Conservation (phyloP, 75 land plant species). For the Isoetes taiwanensis region DNA sequence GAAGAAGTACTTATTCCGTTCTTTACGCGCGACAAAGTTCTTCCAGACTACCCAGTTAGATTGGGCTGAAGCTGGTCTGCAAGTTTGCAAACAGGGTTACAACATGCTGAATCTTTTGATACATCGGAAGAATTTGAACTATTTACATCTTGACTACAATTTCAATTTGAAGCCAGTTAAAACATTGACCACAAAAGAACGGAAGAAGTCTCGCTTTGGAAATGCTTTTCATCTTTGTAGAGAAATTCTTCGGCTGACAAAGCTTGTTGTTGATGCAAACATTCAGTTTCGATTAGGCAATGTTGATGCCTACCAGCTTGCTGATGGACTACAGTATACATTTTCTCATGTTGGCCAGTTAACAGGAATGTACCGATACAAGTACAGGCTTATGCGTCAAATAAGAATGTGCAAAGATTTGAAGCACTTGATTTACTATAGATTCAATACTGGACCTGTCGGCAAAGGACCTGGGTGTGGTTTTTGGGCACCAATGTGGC, state of each 20-base stretch:
- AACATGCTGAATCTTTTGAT: slow-evolving; percentile 96
- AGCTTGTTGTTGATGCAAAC: slow-evolving; percentile 98
- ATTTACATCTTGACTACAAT: slow-evolving; percentile 95
- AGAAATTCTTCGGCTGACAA: slow-evolving; percentile 87
- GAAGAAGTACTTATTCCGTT: slow-evolving; percentile 91
- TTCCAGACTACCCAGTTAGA: slow-evolving; percentile 96
- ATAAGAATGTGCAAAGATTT: slow-evolving; percentile 98
- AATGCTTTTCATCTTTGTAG: slow-evolving; percentile 99
- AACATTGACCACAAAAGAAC: slow-evolving; percentile 96
- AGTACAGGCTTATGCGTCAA: slow-evolving; percentile 94
- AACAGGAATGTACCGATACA: slow-evolving; percentile 98
- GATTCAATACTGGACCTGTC: slow-evolving; percentile 98
- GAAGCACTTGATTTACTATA: slow-evolving; percentile 93
- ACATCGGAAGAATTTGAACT: slow-evolving; percentile 92
- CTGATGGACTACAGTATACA: slow-evolving; percentile 95
- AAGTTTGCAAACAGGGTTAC: slow-evolving; percentile 97
- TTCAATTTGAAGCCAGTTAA: slow-evolving; percentile 97
- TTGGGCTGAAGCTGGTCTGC: slow-evolving; percentile 98
- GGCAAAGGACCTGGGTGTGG: slow-evolving; percentile 99
- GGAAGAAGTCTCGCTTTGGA: slow-evolving; percentile 97
- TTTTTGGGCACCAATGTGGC: slow-evolving; percentile 99
- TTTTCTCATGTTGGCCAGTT: slow-evolving; percentile 99
- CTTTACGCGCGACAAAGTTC: slow-evolving; percentile 88
- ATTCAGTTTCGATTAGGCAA: slow-evolving; percentile 95
- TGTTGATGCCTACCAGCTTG: slow-evolving; percentile 97